Evolutionary conservation across 768 basidiomycete genomes (phyloP), one percentile per base, ranked within the genome.

Genomic region (Mrakia gelida): DNA sequence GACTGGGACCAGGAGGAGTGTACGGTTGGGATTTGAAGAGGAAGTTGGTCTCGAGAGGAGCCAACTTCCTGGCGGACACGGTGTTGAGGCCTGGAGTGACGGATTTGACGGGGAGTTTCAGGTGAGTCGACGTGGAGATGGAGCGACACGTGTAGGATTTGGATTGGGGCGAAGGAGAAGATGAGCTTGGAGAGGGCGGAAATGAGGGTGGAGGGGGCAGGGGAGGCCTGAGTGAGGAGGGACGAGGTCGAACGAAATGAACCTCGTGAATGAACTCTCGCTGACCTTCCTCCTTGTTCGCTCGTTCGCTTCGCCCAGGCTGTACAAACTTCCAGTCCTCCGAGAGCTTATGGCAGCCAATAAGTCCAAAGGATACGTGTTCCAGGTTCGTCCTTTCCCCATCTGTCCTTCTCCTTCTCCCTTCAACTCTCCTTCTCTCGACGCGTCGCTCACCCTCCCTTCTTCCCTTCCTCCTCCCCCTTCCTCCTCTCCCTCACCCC

Each of bases 1-100:
- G 84, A 28, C 78, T 85, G 21, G 83, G 86, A 75, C 91, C 92
- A 13, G 94, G 94, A 5, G 94, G 93, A 15, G 93, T 95, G 8
- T 89, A 95, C 81, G 94, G 94, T 13, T 96, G 94, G 94, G 94
- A 95, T 81, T 85, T 96, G 76, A 93, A 90, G 83, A 89, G 94
- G 73, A 95, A 95, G 83, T 85, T 96, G 56, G 91, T 95, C 61
- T 92, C 91, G 49, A 86, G 93, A 79, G 94, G 94, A 0, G 94
- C 94, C 59, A 96, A 96, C 84, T 94, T 92, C 81, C 87, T 96
- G 45, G 94, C 94, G 3, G 92, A 91, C 80, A 92, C 93, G 0
- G 90, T 93, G 71, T 86, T 95, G 70, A 90, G 87, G 78, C 94
- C 93, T 9, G 92, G 93, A 0, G 92, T 95, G 45, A 93, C 91